phyloP scores from a whole-genome alignment of 768 basidiomycete genomes.

The Suillus lakei region DNA sequence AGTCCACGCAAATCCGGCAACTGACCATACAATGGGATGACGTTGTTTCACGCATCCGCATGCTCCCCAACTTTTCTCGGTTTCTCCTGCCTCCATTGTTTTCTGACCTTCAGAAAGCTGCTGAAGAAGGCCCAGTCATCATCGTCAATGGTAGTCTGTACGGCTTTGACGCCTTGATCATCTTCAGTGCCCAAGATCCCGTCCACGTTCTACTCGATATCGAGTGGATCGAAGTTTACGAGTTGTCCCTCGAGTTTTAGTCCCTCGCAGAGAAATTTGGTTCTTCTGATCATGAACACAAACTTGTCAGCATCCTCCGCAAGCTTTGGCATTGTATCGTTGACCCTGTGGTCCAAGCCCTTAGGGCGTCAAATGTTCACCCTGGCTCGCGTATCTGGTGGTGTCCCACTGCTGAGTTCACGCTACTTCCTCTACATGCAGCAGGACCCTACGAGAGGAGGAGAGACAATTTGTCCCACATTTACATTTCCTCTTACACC shows the following conservation, averaged over 20 bases:
- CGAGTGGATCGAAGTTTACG: not conserved
- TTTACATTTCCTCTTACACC: constrained; percentile 17
- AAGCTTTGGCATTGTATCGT: too few species aligned
- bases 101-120: constrained; percentile 16
- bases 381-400: too few species aligned
- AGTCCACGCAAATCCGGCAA: constrained; percentile 12
- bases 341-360: too few species aligned
- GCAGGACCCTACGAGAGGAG: constrained; percentile 5
- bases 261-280: not conserved
- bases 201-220: constrained; percentile 1
- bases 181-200: not conserved
- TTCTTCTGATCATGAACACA: not conserved
- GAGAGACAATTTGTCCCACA: not conserved
- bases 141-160: constrained; percentile 17
- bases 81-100: constrained; percentile 19
- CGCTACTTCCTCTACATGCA: constrained; percentile 17
- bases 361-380: too few species aligned
- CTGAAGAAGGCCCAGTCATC: constrained; percentile 21
- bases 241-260: not conserved
- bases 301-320: not conserved
- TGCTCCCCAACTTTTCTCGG: constrained; percentile 12
- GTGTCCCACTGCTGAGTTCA: too few species aligned
- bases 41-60: constrained; percentile 11
- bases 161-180: constrained; percentile 15
- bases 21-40: constrained; percentile 4